These are phyloP conservation scores for Phytophthora chlamydospora DNA, from an alignment of 352 stramenopile genomes.

Conservation along the genomic window DNA sequence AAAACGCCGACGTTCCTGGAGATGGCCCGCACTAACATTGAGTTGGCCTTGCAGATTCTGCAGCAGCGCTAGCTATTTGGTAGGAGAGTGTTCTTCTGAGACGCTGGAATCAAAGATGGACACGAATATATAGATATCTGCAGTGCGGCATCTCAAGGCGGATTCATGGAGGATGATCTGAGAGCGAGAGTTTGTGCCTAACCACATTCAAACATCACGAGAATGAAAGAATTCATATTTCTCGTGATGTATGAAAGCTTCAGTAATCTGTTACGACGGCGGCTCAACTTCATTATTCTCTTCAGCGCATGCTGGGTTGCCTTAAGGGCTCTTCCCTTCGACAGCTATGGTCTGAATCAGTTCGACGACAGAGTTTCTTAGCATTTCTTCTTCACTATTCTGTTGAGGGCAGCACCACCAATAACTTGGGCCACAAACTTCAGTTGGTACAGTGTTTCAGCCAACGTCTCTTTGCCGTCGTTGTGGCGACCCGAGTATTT, in stretches of 20 bases:
- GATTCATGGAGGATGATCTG: no score
- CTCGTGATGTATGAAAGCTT: no score
- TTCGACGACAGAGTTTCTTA: no score
- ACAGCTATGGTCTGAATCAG: no score
- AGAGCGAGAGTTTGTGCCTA: no score
- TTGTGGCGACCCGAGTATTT: constrained; percentile 47
- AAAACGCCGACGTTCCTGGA: constrained; percentile 97
- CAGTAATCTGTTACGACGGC: no score
- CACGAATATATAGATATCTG: neutral
- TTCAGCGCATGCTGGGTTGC: no score
- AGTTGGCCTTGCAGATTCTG: constrained; percentile 97
- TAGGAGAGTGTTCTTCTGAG: constrained; percentile 11
- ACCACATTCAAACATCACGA: no score
- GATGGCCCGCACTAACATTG: constrained; percentile 98
- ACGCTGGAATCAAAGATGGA: constrained; percentile 16
- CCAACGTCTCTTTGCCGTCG: constrained; percentile 33
- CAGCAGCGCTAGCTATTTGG: constrained; percentile 62
- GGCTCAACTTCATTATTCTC: no score
- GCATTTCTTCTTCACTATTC: neutral
- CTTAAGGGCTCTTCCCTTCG: no score
- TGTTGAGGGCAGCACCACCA: constrained; percentile 3
- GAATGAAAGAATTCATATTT: no score
- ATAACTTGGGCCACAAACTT: constrained; percentile 20
- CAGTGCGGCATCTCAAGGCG: no score
- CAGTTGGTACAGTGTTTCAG: constrained; percentile 36